Evolutionary conservation across 2,329 filamentous ascomycete genomes (phyloP).

Genomic region (Epichloe hybrida): DNA sequence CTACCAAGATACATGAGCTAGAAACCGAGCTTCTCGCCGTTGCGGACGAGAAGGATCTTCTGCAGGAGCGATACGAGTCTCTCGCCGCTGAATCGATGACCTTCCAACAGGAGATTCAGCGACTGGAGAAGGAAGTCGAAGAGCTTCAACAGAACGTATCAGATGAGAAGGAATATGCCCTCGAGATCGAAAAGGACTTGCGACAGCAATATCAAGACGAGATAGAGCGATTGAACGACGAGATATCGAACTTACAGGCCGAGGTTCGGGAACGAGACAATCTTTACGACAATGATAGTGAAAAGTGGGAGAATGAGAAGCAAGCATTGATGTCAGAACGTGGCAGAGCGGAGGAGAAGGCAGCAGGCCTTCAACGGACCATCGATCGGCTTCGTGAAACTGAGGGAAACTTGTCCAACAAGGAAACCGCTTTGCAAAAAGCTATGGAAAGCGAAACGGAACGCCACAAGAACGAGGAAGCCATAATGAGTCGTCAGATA

Average conservation of each 20-base stretch:
- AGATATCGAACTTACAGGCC: constrained; percentile 49
- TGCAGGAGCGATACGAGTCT: constrained; percentile 56
- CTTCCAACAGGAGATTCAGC: constrained; percentile 50
- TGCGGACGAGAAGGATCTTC: constrained; percentile 52
- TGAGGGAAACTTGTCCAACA: constrained; percentile 53
- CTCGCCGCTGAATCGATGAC: constrained; percentile 51
- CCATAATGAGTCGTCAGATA: constrained; percentile 57
- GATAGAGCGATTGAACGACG: constrained; percentile 37
- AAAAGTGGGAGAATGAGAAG: constrained; percentile 56
- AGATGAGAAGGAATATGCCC: constrained; percentile 42
- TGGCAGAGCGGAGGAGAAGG: constrained; percentile 53
- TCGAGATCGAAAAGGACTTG: constrained; percentile 48
- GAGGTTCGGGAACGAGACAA: constrained; percentile 58
- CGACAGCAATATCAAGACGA: constrained; percentile 29
- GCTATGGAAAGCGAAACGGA: constrained; percentile 58
- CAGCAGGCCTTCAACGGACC: constrained; percentile 52
- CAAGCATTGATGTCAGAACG: constrained; percentile 52
- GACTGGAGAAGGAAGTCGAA: constrained; percentile 30
- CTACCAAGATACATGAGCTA: constrained; percentile 38
- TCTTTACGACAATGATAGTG: constrained; percentile 55
- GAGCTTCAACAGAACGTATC: constrained; percentile 35
- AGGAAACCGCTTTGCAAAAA: constrained; percentile 54
- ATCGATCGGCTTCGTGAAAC: constrained; percentile 56
- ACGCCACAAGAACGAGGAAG: constrained; percentile 59
- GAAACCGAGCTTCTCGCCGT: constrained; percentile 46